Base-by-base conservation (phyloP, 352 stramenopile species). In the Achlya hypogyna region DNA sequence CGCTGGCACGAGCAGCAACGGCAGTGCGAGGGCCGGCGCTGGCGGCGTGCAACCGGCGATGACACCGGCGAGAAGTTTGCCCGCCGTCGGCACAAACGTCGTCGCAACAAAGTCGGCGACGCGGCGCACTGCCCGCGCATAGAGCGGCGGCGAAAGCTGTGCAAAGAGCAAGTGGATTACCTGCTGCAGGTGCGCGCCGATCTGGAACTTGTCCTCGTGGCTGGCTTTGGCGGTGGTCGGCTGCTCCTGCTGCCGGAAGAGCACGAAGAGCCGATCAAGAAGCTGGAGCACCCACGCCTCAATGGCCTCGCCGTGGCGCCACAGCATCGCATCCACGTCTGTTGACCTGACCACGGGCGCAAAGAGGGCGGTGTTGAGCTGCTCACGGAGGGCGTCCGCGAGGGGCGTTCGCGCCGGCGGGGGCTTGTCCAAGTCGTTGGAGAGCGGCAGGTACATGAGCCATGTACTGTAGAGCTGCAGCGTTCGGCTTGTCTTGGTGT, bases 401-500 rank as follows among this genome's bases (percentile, higher is more conserved):
- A 80, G 20, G 6, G 56, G 60, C 3, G 70, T 63, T 23, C 77
- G 71, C 42, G 76, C 54, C 32, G 20, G 67, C 0, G 38, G 59
- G 5, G 65, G 68, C 49, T 88, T 87, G 9, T 60, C 62, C 4
- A 81, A 71, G 68, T 91, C 82, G 40, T 91, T 87, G 34, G 87
- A 76, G 27, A 91, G 56, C 12, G 82, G 82, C 2, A 91, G 62
- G 78, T 81, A 89, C 31, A 79, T 86, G 14, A 91, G 71, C 23
- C 87, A 62, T 32, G 79, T 71, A 47, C 87, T 88, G 69, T 91
- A 91, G 8, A 91, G 72, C 10, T 74, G 74, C 25, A 88, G 60
- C 22, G 82, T 91, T 0, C 76, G 75, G 34, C 77, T 72, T 0
- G 82, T 91, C 71, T 91, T 91, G 62, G 77, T 83, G 47, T 91